phyloP scores from a whole-genome alignment of 345 rosid genomes.

The Anacardium occidentale region DNA sequence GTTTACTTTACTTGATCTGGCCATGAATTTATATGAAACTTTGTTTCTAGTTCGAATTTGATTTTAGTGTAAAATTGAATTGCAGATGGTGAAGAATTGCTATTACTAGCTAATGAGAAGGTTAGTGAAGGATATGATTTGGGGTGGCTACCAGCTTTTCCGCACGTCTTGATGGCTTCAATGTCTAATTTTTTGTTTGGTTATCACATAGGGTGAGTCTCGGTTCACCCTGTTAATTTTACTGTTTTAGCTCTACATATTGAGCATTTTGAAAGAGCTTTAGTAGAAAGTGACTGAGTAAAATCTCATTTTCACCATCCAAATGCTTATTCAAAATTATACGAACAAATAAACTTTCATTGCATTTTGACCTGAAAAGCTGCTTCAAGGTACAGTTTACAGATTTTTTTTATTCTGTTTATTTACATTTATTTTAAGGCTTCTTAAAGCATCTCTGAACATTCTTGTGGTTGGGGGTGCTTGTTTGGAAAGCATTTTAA shows the following conservation, averaged over 20 bases:
- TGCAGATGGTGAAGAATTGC: conserved; percentile 34
- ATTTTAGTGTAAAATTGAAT: not conserved
- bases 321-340: no score
- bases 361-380: no score
- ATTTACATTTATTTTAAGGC: not conserved
- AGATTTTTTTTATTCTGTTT: no score
- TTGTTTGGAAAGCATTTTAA: not conserved
- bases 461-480: not conserved
- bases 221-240: not conserved
- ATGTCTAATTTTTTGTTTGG: conserved; percentile 79
- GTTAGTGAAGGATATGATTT: conserved; percentile 31
- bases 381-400: no score
- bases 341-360: no score
- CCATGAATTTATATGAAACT: not conserved
- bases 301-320: no score
- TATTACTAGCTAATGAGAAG: conserved; percentile 15
- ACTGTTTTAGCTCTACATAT: not conserved
- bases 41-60: not conserved
- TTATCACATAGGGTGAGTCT: conserved; percentile 69
- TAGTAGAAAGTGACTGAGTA: no score
- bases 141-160: conserved; percentile 76
- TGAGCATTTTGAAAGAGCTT: no score
- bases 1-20: not conserved
- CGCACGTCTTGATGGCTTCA: conserved; percentile 63
- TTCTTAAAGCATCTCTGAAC: not conserved